Conservation (phyloP, 73 alveolate species). For the Diophrys appendiculata region DNA sequence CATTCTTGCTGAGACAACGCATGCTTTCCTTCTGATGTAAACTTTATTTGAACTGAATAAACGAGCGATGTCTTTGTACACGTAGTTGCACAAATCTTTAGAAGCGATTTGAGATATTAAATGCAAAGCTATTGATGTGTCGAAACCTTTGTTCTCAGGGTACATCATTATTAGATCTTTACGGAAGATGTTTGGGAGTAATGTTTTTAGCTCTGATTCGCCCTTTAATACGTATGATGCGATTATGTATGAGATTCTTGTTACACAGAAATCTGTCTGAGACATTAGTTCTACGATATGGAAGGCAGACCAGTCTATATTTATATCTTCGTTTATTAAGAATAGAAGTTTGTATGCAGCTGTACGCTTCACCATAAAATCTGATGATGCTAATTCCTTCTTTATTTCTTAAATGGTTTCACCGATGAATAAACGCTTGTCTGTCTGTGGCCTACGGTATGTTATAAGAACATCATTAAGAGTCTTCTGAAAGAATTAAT, state of each 20-base stretch:
- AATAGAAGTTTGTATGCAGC: conserved; percentile 55
- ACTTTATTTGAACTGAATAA: conserved; percentile 46
- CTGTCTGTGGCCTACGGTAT: conserved; percentile 44
- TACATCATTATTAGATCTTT: conserved; percentile 46
- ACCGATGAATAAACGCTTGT: conserved; percentile 42
- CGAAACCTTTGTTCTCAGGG: no score
- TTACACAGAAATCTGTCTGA: conserved; percentile 2
- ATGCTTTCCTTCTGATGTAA: conserved; percentile 53
- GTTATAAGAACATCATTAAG: conserved; percentile 41
- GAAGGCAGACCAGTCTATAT: conserved; percentile 54
- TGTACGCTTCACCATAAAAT: conserved; percentile 29
- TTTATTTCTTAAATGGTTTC: conserved; percentile 23
- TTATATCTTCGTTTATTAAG: conserved; percentile 48
- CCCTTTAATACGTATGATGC: conserved; percentile 40
- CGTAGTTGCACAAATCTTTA: conserved; percentile 35
- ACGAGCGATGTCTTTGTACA: conserved; percentile 43
- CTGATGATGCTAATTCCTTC: conserved; percentile 33
- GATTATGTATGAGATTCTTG: conserved; percentile 31
- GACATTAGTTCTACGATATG: conserved; percentile 62
- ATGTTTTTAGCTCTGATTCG: conserved; percentile 29
- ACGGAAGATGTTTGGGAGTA: conserved; percentile 46
- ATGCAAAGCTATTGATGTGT: no score
- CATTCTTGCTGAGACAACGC: conserved; percentile 41
- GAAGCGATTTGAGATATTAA: no score
- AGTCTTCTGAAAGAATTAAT: neutral